A percentile compares a stretch with the other conserved stretches of the same genome.
phyloP scores from a whole-genome alignment of 495 filamentous ascomycete genomes.

The Penicillium silybi region DNA sequence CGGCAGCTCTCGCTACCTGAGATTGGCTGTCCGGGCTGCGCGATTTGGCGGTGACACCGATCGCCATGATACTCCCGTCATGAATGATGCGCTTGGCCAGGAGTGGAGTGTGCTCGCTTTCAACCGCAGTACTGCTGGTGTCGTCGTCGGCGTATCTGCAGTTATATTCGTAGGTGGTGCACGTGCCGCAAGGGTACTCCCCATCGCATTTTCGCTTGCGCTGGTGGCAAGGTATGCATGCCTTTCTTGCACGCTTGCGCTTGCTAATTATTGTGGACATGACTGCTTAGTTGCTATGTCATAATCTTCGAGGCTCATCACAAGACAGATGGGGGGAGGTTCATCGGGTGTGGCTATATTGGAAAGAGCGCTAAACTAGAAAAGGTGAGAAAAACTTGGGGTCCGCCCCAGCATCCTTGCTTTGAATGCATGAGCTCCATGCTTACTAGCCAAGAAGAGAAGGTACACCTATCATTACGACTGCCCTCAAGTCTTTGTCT shows the following conservation, averaged over 20 bases:
- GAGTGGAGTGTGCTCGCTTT: neutral
- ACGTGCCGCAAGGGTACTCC: conserved; percentile 26
- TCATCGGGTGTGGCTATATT: no score
- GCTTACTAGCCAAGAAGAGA: no score
- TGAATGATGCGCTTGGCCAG: neutral
- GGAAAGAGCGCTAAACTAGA: no score
- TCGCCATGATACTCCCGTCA: neutral
- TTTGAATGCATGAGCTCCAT: no score
- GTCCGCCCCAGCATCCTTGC: no score
- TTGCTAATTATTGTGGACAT: conserved; percentile 25
- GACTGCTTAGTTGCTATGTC: conserved; percentile 2
- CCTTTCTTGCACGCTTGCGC: conserved; percentile 30
- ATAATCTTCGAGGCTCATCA: no score
- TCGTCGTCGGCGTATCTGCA: conserved; percentile 25
- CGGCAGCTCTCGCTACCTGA: neutral
- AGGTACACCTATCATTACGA: no score
- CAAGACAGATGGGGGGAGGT: no score
- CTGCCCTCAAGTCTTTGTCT: no score
- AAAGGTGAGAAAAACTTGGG: no score
- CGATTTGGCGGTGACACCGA: neutral
- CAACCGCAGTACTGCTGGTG: neutral
- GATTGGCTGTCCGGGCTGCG: neutral
- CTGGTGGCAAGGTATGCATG: conserved; percentile 33
- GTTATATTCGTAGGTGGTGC: conserved; percentile 28
- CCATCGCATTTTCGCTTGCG: conserved; percentile 36